Evolutionary conservation across 2,329 filamentous ascomycete genomes (phyloP).

Genomic region (Phaeosphaeriaceae sp.): DNA sequence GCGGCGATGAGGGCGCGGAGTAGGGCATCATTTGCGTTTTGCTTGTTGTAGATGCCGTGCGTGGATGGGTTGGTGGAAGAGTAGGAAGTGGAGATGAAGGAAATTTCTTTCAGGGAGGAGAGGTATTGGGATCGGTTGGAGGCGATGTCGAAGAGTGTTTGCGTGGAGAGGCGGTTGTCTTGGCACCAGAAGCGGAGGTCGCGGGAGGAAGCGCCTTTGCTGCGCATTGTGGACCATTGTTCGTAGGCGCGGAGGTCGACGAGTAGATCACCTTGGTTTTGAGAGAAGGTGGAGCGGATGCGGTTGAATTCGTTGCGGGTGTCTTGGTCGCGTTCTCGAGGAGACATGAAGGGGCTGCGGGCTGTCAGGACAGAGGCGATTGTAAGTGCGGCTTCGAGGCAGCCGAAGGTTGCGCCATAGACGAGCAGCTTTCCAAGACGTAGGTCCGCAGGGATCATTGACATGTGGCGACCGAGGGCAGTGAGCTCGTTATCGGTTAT

Average conservation of each 20-base stretch:
- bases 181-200: slow-evolving; percentile 81
- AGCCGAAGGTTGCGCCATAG: slow-evolving; percentile 92
- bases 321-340: slow-evolving; percentile 81
- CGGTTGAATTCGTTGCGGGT: slow-evolving; percentile 83
- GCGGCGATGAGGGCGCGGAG: slow-evolving; percentile 59
- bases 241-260: slow-evolving; percentile 87
- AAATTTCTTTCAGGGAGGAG: slow-evolving; percentile 83
- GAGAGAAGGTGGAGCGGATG: slow-evolving; percentile 76
- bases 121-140: slow-evolving; percentile 88
- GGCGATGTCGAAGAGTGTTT: slow-evolving; percentile 86
- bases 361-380: slow-evolving; percentile 93
- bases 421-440: slow-evolving; percentile 95
- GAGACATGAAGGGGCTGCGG: slow-evolving; percentile 84
- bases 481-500: slow-evolving; percentile 87
- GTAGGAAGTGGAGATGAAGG: slow-evolving; percentile 68
- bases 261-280: slow-evolving; percentile 83
- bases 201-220: slow-evolving; percentile 64
- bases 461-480: slow-evolving; percentile 89
- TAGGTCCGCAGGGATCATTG: slow-evolving; percentile 92
- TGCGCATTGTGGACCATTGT: slow-evolving; percentile 75
- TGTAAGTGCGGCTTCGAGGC: slow-evolving; percentile 85
- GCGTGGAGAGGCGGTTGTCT: slow-evolving; percentile 81
- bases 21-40: slow-evolving; percentile 56
- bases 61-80: slow-evolving; percentile 34
- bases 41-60: slow-evolving; percentile 54